Evolutionary conservation across 352 stramenopile genomes (phyloP).

Genomic region (Globisporangium emineosum): DNA sequence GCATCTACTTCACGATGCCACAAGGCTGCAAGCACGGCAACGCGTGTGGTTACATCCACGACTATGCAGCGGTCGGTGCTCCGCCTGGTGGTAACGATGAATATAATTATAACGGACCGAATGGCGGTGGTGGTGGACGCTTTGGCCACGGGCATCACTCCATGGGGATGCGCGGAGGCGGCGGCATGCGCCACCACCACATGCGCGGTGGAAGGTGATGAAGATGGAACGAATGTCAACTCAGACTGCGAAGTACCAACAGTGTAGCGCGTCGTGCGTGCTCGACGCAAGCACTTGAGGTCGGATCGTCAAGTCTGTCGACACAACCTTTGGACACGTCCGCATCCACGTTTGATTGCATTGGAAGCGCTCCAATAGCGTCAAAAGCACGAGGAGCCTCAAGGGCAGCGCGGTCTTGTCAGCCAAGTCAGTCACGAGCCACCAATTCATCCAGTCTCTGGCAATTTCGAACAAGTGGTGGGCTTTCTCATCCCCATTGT

Average conservation of each 20-base stretch:
- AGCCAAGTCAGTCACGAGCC: neutral
- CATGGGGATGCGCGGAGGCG: constrained; percentile 37
- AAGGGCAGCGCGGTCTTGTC: neutral
- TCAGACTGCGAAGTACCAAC: neutral
- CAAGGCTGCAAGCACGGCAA: constrained; percentile 71
- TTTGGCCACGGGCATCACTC: constrained; percentile 31
- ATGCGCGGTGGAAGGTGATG: constrained; percentile 58
- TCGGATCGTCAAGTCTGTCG: neutral
- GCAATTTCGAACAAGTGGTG: neutral
- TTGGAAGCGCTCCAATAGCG: constrained; percentile 9
- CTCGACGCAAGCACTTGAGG: neutral
- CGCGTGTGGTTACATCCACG: constrained; percentile 68
- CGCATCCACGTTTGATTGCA: neutral
- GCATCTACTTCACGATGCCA: constrained; percentile 69
- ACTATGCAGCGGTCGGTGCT: constrained; percentile 22
- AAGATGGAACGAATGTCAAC: neutral
- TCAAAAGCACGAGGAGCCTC: neutral
- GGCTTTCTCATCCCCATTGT: neutral
- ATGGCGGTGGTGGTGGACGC: constrained; percentile 23
- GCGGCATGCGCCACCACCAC: constrained; percentile 38
- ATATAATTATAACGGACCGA: constrained; percentile 50
- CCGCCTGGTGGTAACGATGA: constrained; percentile 39
- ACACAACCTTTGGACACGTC: neutral
- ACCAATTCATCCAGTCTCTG: neutral
- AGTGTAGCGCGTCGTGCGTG: neutral